These are phyloP conservation scores for Colletotrichum cuscutae DNA, from an alignment of 2,329 filamentous ascomycete species.

Conservation along the genomic window DNA sequence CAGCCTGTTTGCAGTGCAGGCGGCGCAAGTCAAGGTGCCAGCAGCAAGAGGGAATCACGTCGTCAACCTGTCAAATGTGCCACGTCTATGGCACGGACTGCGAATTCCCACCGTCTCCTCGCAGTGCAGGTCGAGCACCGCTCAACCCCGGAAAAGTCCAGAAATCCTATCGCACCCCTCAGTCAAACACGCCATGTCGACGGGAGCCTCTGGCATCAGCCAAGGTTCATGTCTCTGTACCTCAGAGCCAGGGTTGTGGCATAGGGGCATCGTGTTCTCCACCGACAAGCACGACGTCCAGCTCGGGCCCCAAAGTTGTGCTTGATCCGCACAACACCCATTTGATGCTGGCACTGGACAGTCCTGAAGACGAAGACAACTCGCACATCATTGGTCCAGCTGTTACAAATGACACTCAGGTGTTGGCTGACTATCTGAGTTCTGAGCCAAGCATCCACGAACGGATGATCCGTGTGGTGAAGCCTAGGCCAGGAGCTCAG, in stretches of 20 bases:
- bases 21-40: slow-evolving; percentile 71
- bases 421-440: slow-evolving; percentile 68
- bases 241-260: not conserved
- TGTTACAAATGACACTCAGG: slow-evolving; percentile 68
- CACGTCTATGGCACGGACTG: slow-evolving; percentile 67
- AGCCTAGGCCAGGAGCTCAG: slow-evolving; percentile 19
- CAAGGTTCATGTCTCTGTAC: not conserved
- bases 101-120: slow-evolving; percentile 53
- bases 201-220: slow-evolving; percentile 16
- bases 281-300: slow-evolving; percentile 17
- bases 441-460: slow-evolving; percentile 38
- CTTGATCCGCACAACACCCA: slow-evolving; percentile 35
- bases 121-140: slow-evolving; percentile 24
- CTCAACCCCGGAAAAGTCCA: slow-evolving; percentile 33
- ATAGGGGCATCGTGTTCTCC: slow-evolving; percentile 10
- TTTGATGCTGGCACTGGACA: slow-evolving; percentile 37
- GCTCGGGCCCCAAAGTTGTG: slow-evolving; percentile 20
- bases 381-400: slow-evolving; percentile 69
- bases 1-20: slow-evolving; percentile 69
- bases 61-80: slow-evolving; percentile 66
- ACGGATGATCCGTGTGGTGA: slow-evolving; percentile 40
- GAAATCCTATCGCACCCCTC: slow-evolving; percentile 21
- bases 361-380: slow-evolving; percentile 52
- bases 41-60: slow-evolving; percentile 57
- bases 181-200: slow-evolving; percentile 21